Evolutionary conservation across 805 yeast genomes (phyloP).

Genomic region (Ogataea haglerorum): DNA sequence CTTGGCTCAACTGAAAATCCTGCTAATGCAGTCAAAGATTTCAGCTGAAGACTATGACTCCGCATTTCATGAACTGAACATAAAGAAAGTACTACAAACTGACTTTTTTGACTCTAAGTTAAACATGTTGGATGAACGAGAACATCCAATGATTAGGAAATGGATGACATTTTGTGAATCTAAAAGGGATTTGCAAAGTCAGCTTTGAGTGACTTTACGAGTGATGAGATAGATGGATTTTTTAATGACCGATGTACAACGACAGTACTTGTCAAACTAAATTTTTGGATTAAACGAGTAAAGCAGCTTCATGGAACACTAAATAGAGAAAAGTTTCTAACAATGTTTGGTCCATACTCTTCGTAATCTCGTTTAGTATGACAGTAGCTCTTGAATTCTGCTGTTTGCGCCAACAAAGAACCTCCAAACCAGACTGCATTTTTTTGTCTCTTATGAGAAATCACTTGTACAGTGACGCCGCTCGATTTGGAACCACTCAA

Average conservation of each 20-base stretch:
- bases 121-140: slow-evolving; percentile 30
- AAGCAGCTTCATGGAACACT: slow-evolving; percentile 61
- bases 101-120: slow-evolving; percentile 52
- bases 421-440: slow-evolving; percentile 99
- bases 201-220: background rate
- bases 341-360: slow-evolving; percentile 96
- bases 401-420: slow-evolving; percentile 91
- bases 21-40: slow-evolving; percentile 8
- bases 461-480: slow-evolving; percentile 96
- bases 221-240: background rate
- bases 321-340: slow-evolving; percentile 92
- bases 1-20: slow-evolving; percentile 42
- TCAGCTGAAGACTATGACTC: slow-evolving; percentile 16
- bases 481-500: slow-evolving; percentile 74
- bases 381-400: slow-evolving; percentile 94
- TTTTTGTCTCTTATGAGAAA: slow-evolving; percentile 94
- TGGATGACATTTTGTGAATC: slow-evolving; percentile 23
- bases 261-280: background rate
- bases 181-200: background rate
- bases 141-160: slow-evolving; percentile 29
- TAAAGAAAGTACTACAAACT: slow-evolving; percentile 53
- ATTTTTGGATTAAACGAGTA: background rate
- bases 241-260: background rate
- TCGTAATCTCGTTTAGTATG: slow-evolving; percentile 97
- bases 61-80: slow-evolving; percentile 54